A percentile compares a stretch with the other conserved stretches of the same genome.
Conservation (phyloP, 1,284 basidiomycete species). For the Inonotus hispidus region DNA sequence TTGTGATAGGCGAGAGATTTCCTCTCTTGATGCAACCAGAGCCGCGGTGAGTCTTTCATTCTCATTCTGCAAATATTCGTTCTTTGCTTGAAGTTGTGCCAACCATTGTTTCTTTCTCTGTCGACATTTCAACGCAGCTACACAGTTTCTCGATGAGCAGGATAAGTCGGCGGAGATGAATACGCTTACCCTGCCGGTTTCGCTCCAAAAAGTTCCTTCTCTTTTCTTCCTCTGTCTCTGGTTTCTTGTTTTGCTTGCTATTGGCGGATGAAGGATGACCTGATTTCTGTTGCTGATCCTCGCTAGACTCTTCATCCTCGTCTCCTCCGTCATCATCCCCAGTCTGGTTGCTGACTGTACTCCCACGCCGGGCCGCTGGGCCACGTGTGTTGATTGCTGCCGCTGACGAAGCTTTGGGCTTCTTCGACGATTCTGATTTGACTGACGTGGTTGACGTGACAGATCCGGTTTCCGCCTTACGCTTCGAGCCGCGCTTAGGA, state of each 20-base stretch:
- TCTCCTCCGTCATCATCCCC: constrained; percentile 42
- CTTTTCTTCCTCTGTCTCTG: constrained; percentile 95
- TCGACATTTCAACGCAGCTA: constrained; percentile 96
- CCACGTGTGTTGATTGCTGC: constrained; percentile 28
- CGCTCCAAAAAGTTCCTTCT: constrained; percentile 90
- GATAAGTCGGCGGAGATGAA: background rate
- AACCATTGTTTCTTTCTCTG: constrained; percentile 99
- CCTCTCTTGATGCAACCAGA: constrained; percentile 73
- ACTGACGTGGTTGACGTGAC: constrained; percentile 24
- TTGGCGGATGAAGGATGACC: constrained; percentile 19
- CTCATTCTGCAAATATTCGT: constrained; percentile 85
- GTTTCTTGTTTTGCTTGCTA: constrained; percentile 49
- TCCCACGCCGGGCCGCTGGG: constrained; percentile 20
- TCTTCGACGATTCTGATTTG: constrained; percentile 27
- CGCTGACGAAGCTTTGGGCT: constrained; percentile 31
- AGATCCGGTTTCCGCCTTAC: constrained; percentile 48
- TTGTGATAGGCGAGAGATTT: constrained; percentile 70
- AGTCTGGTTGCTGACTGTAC: constrained; percentile 29
- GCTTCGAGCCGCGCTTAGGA: constrained; percentile 57
- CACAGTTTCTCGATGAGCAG: constrained; percentile 3
- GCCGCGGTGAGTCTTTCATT: constrained; percentile 86
- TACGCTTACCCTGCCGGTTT: constrained; percentile 79
- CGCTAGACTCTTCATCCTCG: constrained; percentile 31
- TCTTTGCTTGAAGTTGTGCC: constrained; percentile 86
- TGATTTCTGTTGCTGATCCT: constrained; percentile 18